phyloP scores from a whole-genome alignment of 768 basidiomycete species.

The Podaxis sp. region DNA sequence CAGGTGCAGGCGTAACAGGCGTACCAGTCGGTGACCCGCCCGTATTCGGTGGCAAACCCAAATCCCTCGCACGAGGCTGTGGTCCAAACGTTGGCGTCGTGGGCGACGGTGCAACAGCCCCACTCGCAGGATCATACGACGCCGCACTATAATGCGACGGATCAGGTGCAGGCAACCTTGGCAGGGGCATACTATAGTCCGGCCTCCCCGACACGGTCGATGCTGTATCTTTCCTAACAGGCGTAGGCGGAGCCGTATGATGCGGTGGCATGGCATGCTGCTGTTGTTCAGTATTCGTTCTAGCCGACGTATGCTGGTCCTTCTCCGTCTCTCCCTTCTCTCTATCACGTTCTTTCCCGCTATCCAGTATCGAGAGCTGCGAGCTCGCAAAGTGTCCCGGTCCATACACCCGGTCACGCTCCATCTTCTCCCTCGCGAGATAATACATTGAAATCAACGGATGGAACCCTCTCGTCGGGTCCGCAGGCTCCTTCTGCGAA shows the following conservation, averaged over 20 bases:
- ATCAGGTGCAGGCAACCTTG: slow-evolving; percentile 78
- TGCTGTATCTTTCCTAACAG: slow-evolving; percentile 27
- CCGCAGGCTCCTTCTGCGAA: slow-evolving; percentile 52
- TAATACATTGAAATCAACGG: slow-evolving; percentile 96
- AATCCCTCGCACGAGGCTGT: slow-evolving; percentile 68
- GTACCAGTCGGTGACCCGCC: slow-evolving; percentile 21
- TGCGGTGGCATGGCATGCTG: slow-evolving; percentile 23
- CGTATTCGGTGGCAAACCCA: slow-evolving; percentile 48
- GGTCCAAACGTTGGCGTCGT: slow-evolving; percentile 55
- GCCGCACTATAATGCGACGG: slow-evolving; percentile 79
- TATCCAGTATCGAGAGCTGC: slow-evolving; percentile 61
- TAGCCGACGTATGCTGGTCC: slow-evolving; percentile 16
- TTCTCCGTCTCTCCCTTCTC: slow-evolving; percentile 6
- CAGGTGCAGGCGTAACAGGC: slow-evolving; percentile 8
- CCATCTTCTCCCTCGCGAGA: slow-evolving; percentile 92
- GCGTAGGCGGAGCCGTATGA: slow-evolving; percentile 25
- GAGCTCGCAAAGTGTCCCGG: slow-evolving; percentile 93
- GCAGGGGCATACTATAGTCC: slow-evolving; percentile 83
- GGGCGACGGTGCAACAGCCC: slow-evolving; percentile 53
- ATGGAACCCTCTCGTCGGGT: slow-evolving; percentile 93
- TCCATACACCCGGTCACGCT: slow-evolving; percentile 92
- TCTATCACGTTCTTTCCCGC: slow-evolving; percentile 4
- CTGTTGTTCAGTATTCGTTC: slow-evolving; percentile 13
- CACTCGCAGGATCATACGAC: slow-evolving; percentile 66
- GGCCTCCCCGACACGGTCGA: slow-evolving; percentile 38